A percentile compares a stretch with the other conserved stretches of the same genome.
phyloP scores from a whole-genome alignment of 2,329 filamentous ascomycete genomes.

The Penicillium hesseltinei region DNA sequence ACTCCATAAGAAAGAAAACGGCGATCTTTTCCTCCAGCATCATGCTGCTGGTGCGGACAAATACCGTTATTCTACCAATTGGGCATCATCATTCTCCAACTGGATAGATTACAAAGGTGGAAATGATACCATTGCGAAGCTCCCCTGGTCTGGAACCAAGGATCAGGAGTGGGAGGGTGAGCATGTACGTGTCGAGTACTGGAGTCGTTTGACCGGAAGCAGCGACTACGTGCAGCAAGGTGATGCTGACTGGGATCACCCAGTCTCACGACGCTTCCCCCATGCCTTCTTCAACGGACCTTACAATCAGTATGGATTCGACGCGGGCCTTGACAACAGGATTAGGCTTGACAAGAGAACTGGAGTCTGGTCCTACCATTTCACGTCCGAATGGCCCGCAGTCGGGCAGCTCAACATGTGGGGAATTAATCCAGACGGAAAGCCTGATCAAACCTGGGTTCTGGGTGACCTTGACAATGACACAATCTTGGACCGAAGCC shows the following conservation, averaged over 20 bases:
- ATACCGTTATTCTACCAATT: constrained; percentile 64
- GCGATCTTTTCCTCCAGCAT: constrained; percentile 53
- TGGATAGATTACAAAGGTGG: constrained; percentile 57
- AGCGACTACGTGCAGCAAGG: constrained; percentile 61
- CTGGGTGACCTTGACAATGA: constrained; percentile 62
- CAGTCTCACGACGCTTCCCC: constrained; percentile 53
- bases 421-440: constrained; percentile 63
- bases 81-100: constrained; percentile 58
- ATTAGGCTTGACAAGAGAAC: constrained; percentile 49
- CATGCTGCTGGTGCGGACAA: constrained; percentile 60
- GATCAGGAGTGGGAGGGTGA: constrained; percentile 60
- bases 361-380: constrained; percentile 57
- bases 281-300: constrained; percentile 62
- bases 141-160: constrained; percentile 58
- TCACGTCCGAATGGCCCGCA: constrained; percentile 63
- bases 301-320: constrained; percentile 65
- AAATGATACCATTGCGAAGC: constrained; percentile 49
- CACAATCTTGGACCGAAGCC: constrained; percentile 59
- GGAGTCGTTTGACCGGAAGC: constrained; percentile 57
- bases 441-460: constrained; percentile 59
- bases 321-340: constrained; percentile 55
- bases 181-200: constrained; percentile 64
- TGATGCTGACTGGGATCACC: constrained; percentile 45
- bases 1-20: constrained; percentile 46
- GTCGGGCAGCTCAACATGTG: constrained; percentile 63